Base-by-base conservation (phyloP, 73 alveolate species). In the Effrenium voratum region DNA sequence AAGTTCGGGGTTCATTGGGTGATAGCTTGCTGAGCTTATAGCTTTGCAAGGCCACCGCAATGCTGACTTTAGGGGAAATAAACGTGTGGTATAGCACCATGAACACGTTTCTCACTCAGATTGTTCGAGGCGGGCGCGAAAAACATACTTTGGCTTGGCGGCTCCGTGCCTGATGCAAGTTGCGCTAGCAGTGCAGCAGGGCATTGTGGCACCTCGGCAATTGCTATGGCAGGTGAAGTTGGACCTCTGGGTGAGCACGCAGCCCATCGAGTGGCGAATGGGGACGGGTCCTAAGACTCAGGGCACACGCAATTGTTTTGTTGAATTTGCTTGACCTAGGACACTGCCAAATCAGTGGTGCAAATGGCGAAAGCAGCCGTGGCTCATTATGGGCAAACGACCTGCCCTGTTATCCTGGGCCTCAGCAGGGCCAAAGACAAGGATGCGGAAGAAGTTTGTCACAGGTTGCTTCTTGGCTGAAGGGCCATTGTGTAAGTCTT, bases 211-310 rank as follows among this genome's bases (percentile, higher is more conserved):
- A 36, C 46, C 55, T 73, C 84, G 55, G 84, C 28, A 3, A 55
- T 15, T 63, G 12, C 36, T 3, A 5, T 79, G 93, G 77, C 93
- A 79, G 91, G 91, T 19, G 16, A 22, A 12, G 91, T 79, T 5
- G 91, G 91, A 22, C 72, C 91, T 1, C 36, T 79, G 66, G 91
- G 91, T 19, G 38, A 26, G 45, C 91, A 79, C 45, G 91, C 91
- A 6, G 91, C 91, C 8, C 15, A 15, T 5, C 24, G 91, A 40
- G 45, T 79, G 5, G 91, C 91, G 2, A 46, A 24, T 46, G 91
- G 91, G 45, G 91, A 32, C 46, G 46, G 81, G 81, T n/a, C n/a
- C n/a, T n/a, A n/a, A n/a, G 34, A 2, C 81, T n/a, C 81, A 70
- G 36, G 34, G 47, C 26, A 2, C 46, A 2, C 46, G 81, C 44